Evolutionary conservation across 164 flowering plant genomes (phyloP), one percentile per base, ranked within the genome.

Genomic region (Buxus sempervirens): DNA sequence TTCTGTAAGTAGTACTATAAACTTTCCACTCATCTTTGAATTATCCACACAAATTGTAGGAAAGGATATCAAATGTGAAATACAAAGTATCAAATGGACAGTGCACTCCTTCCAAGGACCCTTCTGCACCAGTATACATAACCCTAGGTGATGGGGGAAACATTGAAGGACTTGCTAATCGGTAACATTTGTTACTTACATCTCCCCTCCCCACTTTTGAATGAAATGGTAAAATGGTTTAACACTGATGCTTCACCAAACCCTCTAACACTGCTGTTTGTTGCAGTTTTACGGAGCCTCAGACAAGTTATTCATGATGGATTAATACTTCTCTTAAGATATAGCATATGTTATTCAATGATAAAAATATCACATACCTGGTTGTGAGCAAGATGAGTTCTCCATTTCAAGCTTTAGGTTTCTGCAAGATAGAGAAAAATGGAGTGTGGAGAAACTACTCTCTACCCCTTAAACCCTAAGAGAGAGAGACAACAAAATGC

Each of bases 71-170:
- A 1, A 85, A 81, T 38, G 58, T 84, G 15, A 73, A 70, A 45
- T 82, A 84, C 74, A 76, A 81, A 60, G 70, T 82, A 23, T 62
- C 68, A 14, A 73, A 81, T 55, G 80, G 82, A 7, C 7, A 22
- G 15, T 79, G 85, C 79, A 59, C 45, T 8, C 88, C 88, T 1
- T 54, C 75, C 1, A 41, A 19, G 22, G 83, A 84, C 72, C 45
- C 18, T 25, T 79, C 82, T 65, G 88, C 82, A 18, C 88, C 88
- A 0, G 76, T 84, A 0, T 82, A 84, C 70, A 68, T 83, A 14
- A 83, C 82, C 27, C 72, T 83, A 22, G 86, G 86, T 0, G 86
- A 83, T 60, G 88, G 88, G 74, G 88, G 88, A 66, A 84, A 84
- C 53, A 59, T 70, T 0, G 85, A 84, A 71, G 88, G 88, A 41